Percentiles rank a stretch among this genome's conserved stretches.
Conservation (phyloP, 1,284 basidiomycete species). For the Termitomyces sp. region DNA sequence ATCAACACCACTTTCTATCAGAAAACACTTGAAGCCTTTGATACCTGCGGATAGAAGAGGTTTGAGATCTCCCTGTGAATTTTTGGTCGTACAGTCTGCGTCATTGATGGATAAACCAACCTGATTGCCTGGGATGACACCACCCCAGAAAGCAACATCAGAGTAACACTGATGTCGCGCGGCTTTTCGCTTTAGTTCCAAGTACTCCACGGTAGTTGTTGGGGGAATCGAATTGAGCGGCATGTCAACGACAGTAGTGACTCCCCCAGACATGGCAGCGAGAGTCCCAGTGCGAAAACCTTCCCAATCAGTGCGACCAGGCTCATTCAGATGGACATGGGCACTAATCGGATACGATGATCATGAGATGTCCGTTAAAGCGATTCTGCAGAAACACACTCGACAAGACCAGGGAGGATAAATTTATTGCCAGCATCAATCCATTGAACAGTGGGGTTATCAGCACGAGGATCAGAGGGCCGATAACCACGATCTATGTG, state of each 20-base stretch:
- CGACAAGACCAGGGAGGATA: slow-evolving; percentile 82
- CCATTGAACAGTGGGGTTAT: slow-evolving; percentile 37
- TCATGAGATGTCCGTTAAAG: slow-evolving; percentile 3
- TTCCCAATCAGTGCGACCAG: slow-evolving; percentile 90
- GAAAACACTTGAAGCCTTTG: slow-evolving; percentile 93
- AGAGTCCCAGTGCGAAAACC: slow-evolving; percentile 87
- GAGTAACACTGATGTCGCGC: slow-evolving; percentile 73
- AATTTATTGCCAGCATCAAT: slow-evolving; percentile 61
- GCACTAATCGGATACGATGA: slow-evolving; percentile 45
- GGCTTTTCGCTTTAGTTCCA: slow-evolving; percentile 65
- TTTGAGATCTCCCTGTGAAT: slow-evolving; percentile 55
- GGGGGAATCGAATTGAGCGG: slow-evolving; percentile 93
- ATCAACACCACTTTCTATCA: slow-evolving; percentile 91
- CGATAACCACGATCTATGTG: slow-evolving; percentile 40
- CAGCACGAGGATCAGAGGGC: slow-evolving; percentile 16
- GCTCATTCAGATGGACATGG: slow-evolving; percentile 92
- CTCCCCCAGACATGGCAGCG: slow-evolving; percentile 85
- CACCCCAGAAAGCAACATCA: slow-evolving; percentile 94
- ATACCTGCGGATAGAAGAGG: slow-evolving; percentile 75
- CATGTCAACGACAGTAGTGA: slow-evolving; percentile 93
- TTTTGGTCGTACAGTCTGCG: not conserved
- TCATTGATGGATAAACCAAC: slow-evolving; percentile 30
- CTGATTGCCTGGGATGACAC: slow-evolving; percentile 86
- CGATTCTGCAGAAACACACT: slow-evolving; percentile 40
- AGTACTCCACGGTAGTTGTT: slow-evolving; percentile 77